Evolutionary conservation across 495 filamentous ascomycete species (phyloP), one percentile per base, ranked within the genome.

Genomic region (Xylaria intraflava): DNA sequence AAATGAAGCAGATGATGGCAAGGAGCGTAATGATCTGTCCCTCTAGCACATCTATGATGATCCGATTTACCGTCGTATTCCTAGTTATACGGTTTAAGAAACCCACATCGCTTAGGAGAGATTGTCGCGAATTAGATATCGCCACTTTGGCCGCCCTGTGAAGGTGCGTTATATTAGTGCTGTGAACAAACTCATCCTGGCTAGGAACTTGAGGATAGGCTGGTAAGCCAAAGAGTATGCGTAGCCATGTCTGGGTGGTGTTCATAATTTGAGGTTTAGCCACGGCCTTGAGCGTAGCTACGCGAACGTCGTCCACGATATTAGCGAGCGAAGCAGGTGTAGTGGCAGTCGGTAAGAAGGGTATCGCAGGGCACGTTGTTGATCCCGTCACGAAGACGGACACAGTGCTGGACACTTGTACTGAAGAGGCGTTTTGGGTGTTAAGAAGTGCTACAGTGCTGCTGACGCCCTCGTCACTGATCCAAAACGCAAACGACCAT

Each of bases 401-500:
- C 6, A 50, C 42, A 8, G 45, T 23, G 33, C 33, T 44, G 11
- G 24, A 17, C 23, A 48, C 56, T 20, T 36, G 45, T 43, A 33
- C 36, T 5, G 58, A 23, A 16, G 49, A 54, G 16, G 40, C 53
- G 49, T 62, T 59, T 35, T 59, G 54, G 36, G 51, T 46, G 23
- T 63, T 54, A 23, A 66, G 64, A 23, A 68, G 16, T 0, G 60
- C 47, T 1, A 60, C 49, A 12, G 59, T 57, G 31, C 62, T 62
- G n/a, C 83, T 78, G 80, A 92, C 89, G 30, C 88, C 88, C 38
- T 90, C 93, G 72, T 99, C 94, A 31, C 86, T 92, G 51, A 97
- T 71, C 91, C 92, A 97, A 71, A 99, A 96, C 46, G 96, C 71
- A 51, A 86, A 83, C 42, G 90, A 78, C 93, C 93, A 99, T 20